These are phyloP conservation scores for Aspergillus sp. DNA, from an alignment of 2,329 filamentous ascomycete genomes.

Conservation along the genomic window DNA sequence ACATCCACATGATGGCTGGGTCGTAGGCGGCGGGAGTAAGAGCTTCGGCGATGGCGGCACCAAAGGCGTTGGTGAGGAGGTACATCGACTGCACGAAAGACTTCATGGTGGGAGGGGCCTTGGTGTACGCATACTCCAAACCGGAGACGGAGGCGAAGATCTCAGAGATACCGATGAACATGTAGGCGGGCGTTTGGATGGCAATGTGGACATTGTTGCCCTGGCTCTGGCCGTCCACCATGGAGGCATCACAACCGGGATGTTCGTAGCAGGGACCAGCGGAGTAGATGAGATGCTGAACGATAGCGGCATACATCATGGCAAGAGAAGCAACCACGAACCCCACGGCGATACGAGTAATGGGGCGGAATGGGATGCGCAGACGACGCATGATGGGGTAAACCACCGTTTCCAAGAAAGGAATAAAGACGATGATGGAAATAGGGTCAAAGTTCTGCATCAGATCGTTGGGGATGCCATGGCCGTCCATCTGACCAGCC, in stretches of 20 bases:
- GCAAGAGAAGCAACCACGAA: slow-evolving; percentile 62
- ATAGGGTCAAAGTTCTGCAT: slow-evolving; percentile 73
- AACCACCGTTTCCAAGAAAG: slow-evolving; percentile 62
- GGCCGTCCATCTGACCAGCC: slow-evolving; percentile 56
- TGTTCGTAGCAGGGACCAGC: slow-evolving; percentile 48
- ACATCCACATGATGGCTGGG: slow-evolving; percentile 65
- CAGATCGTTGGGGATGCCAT: slow-evolving; percentile 72
- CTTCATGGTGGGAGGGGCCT: slow-evolving; percentile 66
- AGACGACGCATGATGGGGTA: slow-evolving; percentile 64
- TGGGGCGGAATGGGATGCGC: slow-evolving; percentile 65
- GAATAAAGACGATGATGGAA: slow-evolving; percentile 70
- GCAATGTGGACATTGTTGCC: slow-evolving; percentile 42
- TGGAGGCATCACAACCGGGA: slow-evolving; percentile 29
- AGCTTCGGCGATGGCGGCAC: slow-evolving; percentile 56
- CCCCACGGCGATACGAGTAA: slow-evolving; percentile 69
- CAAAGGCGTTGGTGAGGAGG: slow-evolving; percentile 56
- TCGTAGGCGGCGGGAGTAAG: slow-evolving; percentile 58
- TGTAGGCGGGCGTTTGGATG: slow-evolving; percentile 41
- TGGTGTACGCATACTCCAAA: slow-evolving; percentile 69
- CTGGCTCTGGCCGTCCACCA: slow-evolving; percentile 24
- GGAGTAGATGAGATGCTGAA: slow-evolving; percentile 54
- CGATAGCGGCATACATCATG: slow-evolving; percentile 57
- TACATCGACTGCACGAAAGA: slow-evolving; percentile 56
- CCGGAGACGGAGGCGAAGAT: slow-evolving; percentile 62
- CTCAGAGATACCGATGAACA: slow-evolving; percentile 49